Base-by-base conservation (phyloP, 2,329 filamentous ascomycete genomes). In the Cercospora sp. region DNA sequence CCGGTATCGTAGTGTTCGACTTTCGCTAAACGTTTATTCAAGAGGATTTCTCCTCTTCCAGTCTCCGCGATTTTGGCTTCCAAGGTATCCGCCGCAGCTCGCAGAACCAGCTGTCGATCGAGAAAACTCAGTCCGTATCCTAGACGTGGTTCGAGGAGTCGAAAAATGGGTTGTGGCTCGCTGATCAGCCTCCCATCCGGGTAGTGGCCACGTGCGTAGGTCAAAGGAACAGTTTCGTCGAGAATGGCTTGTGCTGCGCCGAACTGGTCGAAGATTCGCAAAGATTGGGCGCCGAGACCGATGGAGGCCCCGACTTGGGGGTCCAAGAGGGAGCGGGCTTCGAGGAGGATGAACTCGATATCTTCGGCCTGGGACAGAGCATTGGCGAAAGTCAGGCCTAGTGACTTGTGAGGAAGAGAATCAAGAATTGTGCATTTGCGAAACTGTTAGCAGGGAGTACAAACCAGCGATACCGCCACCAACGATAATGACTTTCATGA, bases 331-430 rank as follows among this genome's bases (percentile, higher is more conserved):
- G 68, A 28, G 57, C 82, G 75, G 0, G 76, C 75, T 68, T 88
- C 85, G 0, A 88, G 78, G 0, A 87, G 66, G 2, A 85, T 67
- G 71, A 82, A 87, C 68, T 86, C 81, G 64, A 87, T 82, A 12
- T 53, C 45, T 30, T 73, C 75, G 36, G 80, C 75, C 53, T 75
- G 73, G 63, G 86, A 79, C 3, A 87, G 79, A 69, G 80, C 79
- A 51, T 81, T 79, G 3, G 84, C 83, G 7, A 85, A 73, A 0
- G 81, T 77, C 0, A 86, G 74, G 6, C 85, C 85, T 2, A 81
- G 78, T n/a, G 86, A 59, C n/a, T 23, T 10, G 55, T 58, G 3
- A 58, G 55, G n/a, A 5, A 18, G 8, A 9, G 40, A 45, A 45
- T n/a, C 55, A 20, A 6, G 8, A 33, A 33, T 33, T 31, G 18